A percentile compares a stretch with the other conserved stretches of the same genome.
Conservation (phyloP, 192 early-diverging fungal genomes). For the Coemansia sp. region DNA sequence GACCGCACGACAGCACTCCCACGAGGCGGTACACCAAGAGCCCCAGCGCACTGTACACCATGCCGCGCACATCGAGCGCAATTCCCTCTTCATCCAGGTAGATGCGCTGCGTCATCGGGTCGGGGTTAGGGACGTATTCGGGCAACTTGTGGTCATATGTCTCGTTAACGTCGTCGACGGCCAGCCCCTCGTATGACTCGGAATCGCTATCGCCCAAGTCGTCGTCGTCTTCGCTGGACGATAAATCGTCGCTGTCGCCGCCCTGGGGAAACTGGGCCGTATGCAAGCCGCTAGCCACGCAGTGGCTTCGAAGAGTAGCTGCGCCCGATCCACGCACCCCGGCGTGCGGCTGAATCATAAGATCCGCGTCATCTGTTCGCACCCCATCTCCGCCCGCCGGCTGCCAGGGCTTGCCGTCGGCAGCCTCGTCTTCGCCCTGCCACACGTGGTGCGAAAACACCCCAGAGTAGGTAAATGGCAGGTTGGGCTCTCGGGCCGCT, state of each 20-base stretch:
- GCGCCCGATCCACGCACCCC: neutral
- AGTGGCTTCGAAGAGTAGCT: conserved; percentile 7
- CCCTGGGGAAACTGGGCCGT: conserved; percentile 12
- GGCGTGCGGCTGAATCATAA: conserved; percentile 1
- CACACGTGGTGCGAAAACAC: conserved; percentile 34
- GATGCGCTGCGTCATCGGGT: conserved; percentile 46
- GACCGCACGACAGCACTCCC: conserved; percentile 62
- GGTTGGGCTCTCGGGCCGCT: conserved; percentile 1
- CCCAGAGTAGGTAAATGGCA: conserved; percentile 46
- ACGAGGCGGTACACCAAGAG: conserved; percentile 59
- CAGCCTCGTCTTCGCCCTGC: neutral
- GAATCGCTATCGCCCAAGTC: conserved; percentile 30
- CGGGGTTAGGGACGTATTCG: conserved; percentile 41
- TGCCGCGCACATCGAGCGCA: conserved; percentile 52
- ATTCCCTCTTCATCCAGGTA: conserved; percentile 70
- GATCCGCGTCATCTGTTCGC: neutral
- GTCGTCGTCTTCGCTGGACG: conserved; percentile 6
- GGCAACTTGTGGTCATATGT: conserved; percentile 46
- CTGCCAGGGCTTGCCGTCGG: neutral
- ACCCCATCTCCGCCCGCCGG: neutral
- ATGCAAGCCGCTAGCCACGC: conserved; percentile 22
- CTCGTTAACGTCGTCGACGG: conserved; percentile 49
- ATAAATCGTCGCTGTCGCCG: conserved; percentile 12
- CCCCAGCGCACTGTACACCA: conserved; percentile 47
- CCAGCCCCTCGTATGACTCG: conserved; percentile 44